Conservation (phyloP, 139 green algal species). For the Auxenochlorella pyrenoidosa region DNA sequence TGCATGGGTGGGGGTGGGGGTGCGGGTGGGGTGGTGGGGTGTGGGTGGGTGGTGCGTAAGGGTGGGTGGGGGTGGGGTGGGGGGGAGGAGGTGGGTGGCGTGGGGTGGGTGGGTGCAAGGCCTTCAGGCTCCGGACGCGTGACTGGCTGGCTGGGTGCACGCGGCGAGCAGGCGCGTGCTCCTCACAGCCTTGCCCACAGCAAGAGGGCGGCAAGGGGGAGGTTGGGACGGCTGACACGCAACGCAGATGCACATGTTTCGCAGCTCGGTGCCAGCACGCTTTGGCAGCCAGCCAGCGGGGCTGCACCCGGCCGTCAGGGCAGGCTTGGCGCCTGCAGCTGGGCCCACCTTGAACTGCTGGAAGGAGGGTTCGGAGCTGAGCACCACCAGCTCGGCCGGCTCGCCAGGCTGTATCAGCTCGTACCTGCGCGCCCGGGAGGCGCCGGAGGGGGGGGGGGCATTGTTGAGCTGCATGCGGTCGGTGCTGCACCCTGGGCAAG, state of each 20-base stretch:
- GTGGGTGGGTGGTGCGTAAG: neutral
- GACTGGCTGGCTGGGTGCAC: too few relatives aligned
- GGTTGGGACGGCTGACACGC: too few relatives aligned
- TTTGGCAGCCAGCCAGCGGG: too few relatives aligned
- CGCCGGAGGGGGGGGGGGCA: neutral
- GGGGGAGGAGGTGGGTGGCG: neutral
- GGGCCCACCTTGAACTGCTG: conserved; percentile 69
- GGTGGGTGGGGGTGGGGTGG: neutral
- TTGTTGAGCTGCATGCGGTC: too few relatives aligned
- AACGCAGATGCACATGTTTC: too few relatives aligned
- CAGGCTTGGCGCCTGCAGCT: too few relatives aligned
- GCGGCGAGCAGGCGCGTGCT: neutral
- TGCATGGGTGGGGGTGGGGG: conserved; percentile 26
- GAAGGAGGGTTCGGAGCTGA: conserved; percentile 66
- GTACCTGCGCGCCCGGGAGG: neutral
- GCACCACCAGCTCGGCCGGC: conserved; percentile 76
- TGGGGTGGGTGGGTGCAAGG: neutral
- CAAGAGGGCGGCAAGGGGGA: too few relatives aligned
- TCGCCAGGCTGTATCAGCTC: conserved; percentile 28
- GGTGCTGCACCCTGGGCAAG: too few relatives aligned
- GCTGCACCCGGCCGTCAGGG: too few relatives aligned
- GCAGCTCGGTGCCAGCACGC: too few relatives aligned
- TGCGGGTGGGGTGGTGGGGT: neutral
- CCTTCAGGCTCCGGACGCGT: too few relatives aligned
- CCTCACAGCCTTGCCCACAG: too few relatives aligned